Evolutionary conservation across 73 alveolate genomes (phyloP).

Genomic region (Paraurostyla sp.): DNA sequence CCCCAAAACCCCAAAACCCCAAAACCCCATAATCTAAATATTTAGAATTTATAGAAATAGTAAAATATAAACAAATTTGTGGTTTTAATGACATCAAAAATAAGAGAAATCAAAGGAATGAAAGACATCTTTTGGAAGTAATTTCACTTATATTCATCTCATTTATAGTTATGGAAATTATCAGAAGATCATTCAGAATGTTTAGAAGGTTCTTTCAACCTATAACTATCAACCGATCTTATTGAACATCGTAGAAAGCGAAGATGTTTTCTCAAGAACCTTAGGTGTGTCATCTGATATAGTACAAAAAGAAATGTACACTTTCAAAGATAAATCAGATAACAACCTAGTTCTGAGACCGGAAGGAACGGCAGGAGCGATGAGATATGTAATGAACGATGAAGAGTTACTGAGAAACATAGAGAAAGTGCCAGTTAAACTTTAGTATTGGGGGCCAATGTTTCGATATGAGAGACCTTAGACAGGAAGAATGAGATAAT

Average conservation of each 20-base stretch:
- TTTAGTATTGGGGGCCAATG: constrained; percentile 69
- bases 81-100: too few relatives aligned
- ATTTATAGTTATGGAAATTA: neutral
- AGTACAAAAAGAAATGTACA: constrained; percentile 70
- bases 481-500: constrained; percentile 67
- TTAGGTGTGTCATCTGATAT: constrained; percentile 48
- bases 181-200: neutral
- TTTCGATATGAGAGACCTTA: constrained; percentile 74
- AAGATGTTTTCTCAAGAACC: constrained; percentile 41
- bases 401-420: neutral
- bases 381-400: constrained; percentile 24
- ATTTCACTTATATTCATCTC: neutral
- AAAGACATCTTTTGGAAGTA: constrained; percentile 7
- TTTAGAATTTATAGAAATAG: too few relatives aligned
- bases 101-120: constrained; percentile 45
- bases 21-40: too few relatives aligned
- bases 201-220: neutral
- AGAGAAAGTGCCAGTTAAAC: neutral
- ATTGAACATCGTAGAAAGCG: constrained; percentile 12
- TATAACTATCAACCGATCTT: neutral
- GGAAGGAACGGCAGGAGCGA: constrained; percentile 73
- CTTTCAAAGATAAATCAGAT: constrained; percentile 43
- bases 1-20: too few relatives aligned
- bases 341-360: constrained; percentile 66
- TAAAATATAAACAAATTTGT: too few relatives aligned